These are phyloP conservation scores for Claviceps africana DNA, from an alignment of 2,329 filamentous ascomycete species.

Conservation along the genomic window DNA sequence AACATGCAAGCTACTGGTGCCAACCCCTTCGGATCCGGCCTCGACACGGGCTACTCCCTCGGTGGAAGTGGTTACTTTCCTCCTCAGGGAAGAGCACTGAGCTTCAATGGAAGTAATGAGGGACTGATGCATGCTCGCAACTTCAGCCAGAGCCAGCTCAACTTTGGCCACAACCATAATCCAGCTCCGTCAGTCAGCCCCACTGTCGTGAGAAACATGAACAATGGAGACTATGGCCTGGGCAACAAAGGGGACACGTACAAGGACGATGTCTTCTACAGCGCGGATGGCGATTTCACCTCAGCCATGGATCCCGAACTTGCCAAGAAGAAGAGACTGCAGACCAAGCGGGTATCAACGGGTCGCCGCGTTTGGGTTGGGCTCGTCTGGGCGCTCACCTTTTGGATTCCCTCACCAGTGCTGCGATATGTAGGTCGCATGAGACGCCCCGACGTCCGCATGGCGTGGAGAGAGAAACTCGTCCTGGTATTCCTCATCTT, in stretches of 20 bases:
- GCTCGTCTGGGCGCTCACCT: slow-evolving; percentile 76
- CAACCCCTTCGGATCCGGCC: slow-evolving; percentile 29
- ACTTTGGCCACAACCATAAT: slow-evolving; percentile 26
- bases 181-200: slow-evolving; percentile 47
- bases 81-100: slow-evolving; percentile 43
- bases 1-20: slow-evolving; percentile 25
- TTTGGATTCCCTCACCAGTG: slow-evolving; percentile 81
- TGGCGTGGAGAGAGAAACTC: slow-evolving; percentile 95
- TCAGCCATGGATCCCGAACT: slow-evolving; percentile 63
- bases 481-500: slow-evolving; percentile 70
- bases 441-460: slow-evolving; percentile 90
- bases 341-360: slow-evolving; percentile 49
- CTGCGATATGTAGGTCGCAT: slow-evolving; percentile 78
- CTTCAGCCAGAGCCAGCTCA: slow-evolving; percentile 41
- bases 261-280: slow-evolving; percentile 62
- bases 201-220: slow-evolving; percentile 40
- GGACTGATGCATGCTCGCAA: slow-evolving; percentile 52
- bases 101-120: slow-evolving; percentile 55
- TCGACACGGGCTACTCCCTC: slow-evolving; percentile 61
- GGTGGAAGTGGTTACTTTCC: slow-evolving; percentile 57
- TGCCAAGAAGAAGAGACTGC: slow-evolving; percentile 61
- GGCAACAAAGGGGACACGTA: slow-evolving; percentile 72
- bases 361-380: slow-evolving; percentile 65
- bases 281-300: slow-evolving; percentile 51
- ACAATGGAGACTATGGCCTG: slow-evolving; percentile 73